Conservation (phyloP, 805 yeast species). For the Pichia scutulata region DNA sequence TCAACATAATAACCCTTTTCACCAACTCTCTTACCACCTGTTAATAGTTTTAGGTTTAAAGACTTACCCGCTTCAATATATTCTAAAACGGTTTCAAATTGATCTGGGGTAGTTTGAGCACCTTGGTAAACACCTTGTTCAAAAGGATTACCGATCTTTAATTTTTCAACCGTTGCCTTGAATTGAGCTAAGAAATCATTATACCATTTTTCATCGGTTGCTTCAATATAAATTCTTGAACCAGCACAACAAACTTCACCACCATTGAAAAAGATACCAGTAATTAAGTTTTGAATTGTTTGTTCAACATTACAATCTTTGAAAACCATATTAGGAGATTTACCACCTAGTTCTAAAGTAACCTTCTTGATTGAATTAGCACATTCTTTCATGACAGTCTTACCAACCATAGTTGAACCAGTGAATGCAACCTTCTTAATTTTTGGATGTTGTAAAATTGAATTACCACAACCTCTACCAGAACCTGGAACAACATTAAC, state of each 20-base stretch:
- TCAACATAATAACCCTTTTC: conserved; percentile 62
- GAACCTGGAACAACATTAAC: conserved; percentile 68
- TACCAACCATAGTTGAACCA: conserved; percentile 75
- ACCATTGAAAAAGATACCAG: conserved; percentile 71
- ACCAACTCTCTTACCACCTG: conserved; percentile 65
- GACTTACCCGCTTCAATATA: conserved; percentile 60
- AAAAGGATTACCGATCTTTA: conserved; percentile 73
- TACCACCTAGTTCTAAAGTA: conserved; percentile 78
- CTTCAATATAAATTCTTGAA: conserved; percentile 71
- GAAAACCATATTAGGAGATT: conserved; percentile 70
- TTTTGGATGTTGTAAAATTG: conserved; percentile 59
- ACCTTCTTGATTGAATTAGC: conserved; percentile 73
- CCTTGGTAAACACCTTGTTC: conserved; percentile 63
- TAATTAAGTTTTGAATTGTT: conserved; percentile 41
- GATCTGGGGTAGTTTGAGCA: conserved; percentile 67
- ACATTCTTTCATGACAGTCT: conserved; percentile 59
- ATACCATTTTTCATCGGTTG: conserved; percentile 41
- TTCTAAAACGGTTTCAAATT: conserved; percentile 59
- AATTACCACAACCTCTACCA: conserved; percentile 66
- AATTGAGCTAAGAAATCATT: conserved; percentile 54
- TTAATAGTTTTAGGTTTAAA: conserved; percentile 57
- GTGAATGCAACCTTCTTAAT: conserved; percentile 75
- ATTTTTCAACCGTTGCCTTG: conserved; percentile 47
- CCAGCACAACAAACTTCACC: conserved; percentile 84
- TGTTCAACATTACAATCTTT: conserved; percentile 57